phyloP scores from a whole-genome alignment of 1,284 basidiomycete species.

The Moniliophthora roreri region DNA sequence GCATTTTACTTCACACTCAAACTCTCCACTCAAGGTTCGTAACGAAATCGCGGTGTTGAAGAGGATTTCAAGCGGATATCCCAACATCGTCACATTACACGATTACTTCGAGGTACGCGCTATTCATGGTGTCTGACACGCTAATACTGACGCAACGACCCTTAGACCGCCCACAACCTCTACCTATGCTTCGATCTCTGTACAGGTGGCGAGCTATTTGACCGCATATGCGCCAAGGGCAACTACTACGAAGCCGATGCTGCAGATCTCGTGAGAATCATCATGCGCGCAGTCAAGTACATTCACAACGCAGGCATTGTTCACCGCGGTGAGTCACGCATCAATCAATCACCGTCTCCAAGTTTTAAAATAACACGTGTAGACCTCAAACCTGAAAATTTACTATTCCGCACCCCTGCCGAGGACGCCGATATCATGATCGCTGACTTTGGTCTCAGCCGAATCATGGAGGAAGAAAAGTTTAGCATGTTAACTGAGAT shows the following conservation, averaged over 20 bases:
- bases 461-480: slow-evolving; percentile 90
- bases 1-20: slow-evolving; percentile 4
- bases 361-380: slow-evolving; percentile 1
- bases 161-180: slow-evolving; percentile 87
- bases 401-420: slow-evolving; percentile 87
- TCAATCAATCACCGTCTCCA: neutral
- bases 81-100: slow-evolving; percentile 87
- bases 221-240: slow-evolving; percentile 96
- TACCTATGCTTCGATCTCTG: slow-evolving; percentile 97
- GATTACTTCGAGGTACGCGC: slow-evolving; percentile 91
- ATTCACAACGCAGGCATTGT: slow-evolving; percentile 94
- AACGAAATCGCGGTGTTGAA: slow-evolving; percentile 98
- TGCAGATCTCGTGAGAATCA: slow-evolving; percentile 84
- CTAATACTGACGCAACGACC: slow-evolving; percentile 7
- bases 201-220: slow-evolving; percentile 97
- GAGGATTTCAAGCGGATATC: slow-evolving; percentile 88
- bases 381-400: slow-evolving; percentile 98
- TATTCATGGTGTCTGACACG: slow-evolving; percentile 1
- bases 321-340: slow-evolving; percentile 70
- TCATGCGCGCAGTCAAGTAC: slow-evolving; percentile 87
- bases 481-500: slow-evolving; percentile 90
- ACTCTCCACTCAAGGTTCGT: slow-evolving; percentile 62
- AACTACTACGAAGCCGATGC: slow-evolving; percentile 97
- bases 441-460: slow-evolving; percentile 93
- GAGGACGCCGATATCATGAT: slow-evolving; percentile 96